These are phyloP conservation scores for Epichloe sp. DNA, from an alignment of 2,329 filamentous ascomycete genomes.

Conservation along the genomic window DNA sequence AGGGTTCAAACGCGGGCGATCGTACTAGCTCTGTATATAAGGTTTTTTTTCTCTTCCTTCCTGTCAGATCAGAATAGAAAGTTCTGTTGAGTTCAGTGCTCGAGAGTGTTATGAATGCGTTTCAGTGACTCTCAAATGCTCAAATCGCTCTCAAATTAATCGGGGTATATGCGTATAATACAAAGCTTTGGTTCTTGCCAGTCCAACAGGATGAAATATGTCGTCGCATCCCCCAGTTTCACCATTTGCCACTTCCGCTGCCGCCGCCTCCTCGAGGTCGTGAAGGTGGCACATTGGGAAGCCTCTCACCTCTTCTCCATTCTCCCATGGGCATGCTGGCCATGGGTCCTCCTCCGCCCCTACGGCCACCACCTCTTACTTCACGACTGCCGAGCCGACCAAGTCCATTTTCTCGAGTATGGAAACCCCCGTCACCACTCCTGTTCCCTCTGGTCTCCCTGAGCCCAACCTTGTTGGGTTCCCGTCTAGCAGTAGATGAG, in stretches of 20 bases:
- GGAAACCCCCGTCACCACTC: conserved; percentile 14
- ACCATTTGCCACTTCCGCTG: conserved; percentile 16
- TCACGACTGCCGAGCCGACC: conserved; percentile 23
- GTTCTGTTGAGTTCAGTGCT: neutral
- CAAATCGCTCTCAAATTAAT: neutral
- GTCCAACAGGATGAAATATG: neutral
- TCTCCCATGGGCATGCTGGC: conserved; percentile 38
- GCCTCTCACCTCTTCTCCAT: conserved; percentile 52
- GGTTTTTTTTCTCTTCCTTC: conserved; percentile 3
- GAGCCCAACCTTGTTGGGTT: conserved; percentile 7
- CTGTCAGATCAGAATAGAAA: conserved; percentile 16
- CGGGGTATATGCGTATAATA: conserved; percentile 15
- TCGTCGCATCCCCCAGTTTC: neutral
- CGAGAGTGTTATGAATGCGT: neutral
- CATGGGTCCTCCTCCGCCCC: conserved; percentile 25
- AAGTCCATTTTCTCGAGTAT: conserved; percentile 15
- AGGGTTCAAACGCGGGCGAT: conserved; percentile 7
- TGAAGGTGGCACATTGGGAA: conserved; percentile 38
- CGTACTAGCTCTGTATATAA: conserved; percentile 28
- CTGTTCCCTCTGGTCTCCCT: conserved; percentile 11
- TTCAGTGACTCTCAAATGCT: neutral
- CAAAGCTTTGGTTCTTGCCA: neutral
- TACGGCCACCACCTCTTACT: conserved; percentile 24
- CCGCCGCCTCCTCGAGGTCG: conserved; percentile 15
- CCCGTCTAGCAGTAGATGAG: conserved; percentile 26